Conservation (phyloP, 73 alveolate species). For the Durusdinium trenchii region DNA sequence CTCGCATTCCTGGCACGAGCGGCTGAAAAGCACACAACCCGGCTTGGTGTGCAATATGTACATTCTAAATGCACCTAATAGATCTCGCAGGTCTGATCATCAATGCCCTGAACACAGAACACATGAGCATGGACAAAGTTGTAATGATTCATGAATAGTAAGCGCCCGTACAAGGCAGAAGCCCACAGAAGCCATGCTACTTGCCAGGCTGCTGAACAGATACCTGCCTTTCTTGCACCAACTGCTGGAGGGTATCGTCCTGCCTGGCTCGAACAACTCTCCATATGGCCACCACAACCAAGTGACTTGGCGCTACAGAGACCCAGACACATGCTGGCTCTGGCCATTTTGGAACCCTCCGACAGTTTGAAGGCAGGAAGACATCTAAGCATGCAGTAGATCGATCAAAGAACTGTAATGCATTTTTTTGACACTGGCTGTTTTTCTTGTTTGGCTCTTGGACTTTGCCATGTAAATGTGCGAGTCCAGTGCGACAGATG, state of each 20-base stretch:
- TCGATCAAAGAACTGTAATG: too few species aligned
- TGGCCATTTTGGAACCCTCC: too few species aligned
- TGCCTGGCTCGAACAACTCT: not conserved
- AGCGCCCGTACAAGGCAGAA: not conserved
- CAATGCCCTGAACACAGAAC: too few species aligned
- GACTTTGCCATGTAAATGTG: too few species aligned
- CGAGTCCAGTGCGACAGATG: too few species aligned
- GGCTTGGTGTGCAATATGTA: not conserved
- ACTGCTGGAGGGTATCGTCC: not conserved
- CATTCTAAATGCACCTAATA: not conserved
- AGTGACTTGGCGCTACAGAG: too few species aligned
- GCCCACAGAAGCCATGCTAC: not conserved
- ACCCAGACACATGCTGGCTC: too few species aligned
- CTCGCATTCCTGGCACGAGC: not conserved
- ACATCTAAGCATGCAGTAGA: too few species aligned
- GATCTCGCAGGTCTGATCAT: not conserved
- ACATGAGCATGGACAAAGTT: too few species aligned
- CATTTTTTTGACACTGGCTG: too few species aligned
- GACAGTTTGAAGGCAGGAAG: too few species aligned
- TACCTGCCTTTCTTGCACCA: constrained; percentile 1
- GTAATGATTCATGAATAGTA: not conserved
- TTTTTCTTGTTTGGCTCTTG: too few species aligned
- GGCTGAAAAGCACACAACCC: not conserved
- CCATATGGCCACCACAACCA: constrained; percentile 23
- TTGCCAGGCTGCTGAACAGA: not conserved